Evolutionary conservation across 805 yeast species (phyloP), one percentile per base, ranked within the genome.

Genomic region (Starmerella davenportii): DNA sequence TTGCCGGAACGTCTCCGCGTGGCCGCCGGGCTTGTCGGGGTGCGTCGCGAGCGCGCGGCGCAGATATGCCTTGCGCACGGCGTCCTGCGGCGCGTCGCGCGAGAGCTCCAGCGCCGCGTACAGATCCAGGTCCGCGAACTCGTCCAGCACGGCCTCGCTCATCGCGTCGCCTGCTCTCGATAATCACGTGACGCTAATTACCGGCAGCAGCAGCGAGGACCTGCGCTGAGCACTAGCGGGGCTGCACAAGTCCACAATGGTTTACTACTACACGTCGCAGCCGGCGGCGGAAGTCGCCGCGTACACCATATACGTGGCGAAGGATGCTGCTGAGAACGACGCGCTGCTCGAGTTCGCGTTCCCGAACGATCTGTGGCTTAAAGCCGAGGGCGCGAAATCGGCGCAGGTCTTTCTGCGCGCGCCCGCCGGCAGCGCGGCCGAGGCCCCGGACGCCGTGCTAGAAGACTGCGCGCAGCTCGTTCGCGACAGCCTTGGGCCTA

Each of bases 331-430:
- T 38, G 92, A 80, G 57, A 79, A 73, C 47, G 77, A 71, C 47
- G 56, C 60, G 19, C 53, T 74, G 38, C 69, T 79, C 40, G 72
- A 71, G 51, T 67, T 70, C 48, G 79, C 85, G 1, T 66, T 69
- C 43, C 73, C 72, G 20, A 69, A 68, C 41, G 75, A 78, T 52
- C 59, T 77, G 3, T 79, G 92, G 64, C 79, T 80, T 51, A 92
- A 79, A 55, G 82, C 76, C 5, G 85, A 77, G 47, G 76, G 74
- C 46, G 62, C 72, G 35, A 74, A 82, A 3, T 74, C 82, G 33
- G 90, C 85, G 0, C 93, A 80, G 53, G 66, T 80, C 8, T 80
- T 80, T 49, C 58, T 78, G 21, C 67, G 80, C 40, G 9, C 4
- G 20, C 21, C 2, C 4, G 30, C 20, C 14, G 4, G 4, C 8